Base-by-base conservation (phyloP, 768 basidiomycete genomes). In the Melanogaster broomeanus region DNA sequence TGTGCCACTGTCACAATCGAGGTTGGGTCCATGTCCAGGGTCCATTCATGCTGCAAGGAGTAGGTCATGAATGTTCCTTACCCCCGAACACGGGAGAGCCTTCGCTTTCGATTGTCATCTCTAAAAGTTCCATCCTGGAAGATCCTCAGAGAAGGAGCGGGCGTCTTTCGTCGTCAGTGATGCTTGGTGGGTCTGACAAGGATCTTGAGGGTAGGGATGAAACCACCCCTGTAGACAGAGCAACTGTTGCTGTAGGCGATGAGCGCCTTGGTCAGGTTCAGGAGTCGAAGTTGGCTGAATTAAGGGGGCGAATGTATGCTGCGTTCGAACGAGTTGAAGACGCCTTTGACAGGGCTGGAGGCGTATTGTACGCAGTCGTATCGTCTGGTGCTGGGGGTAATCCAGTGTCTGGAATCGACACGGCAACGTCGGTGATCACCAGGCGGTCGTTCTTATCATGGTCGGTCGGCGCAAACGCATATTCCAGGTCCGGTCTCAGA, bases 41-140 rank as follows among this genome's bases (percentile, higher is more conserved):
- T 6, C 77, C 73, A 7, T 68, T 70, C n/a, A 72, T 72, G 58
- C 70, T 58, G 22, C 68, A 62, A 44, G 56, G 47, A 12, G 55
- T 59, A 25, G 58, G 66, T 1, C 82, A 78, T 3, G 80, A 78
- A 31, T 79, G 68, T 38, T 90, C 87, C 59, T 83, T 83, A 2
- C 89, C 88, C n/a, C 88, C 88, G 58, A 91, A 90, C 31, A 90
- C 70, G 22, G 85, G 87, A 3, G 88, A 89, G 22, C 84, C 84
- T 48, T 84, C 80, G 8, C 72, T 62, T 31, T 73, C 68, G 50
- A 70, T 66, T 67, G 35, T 82, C 73, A 37, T 77, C 74, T 22
- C 80, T 77, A 12, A 75, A 65, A 53, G 74, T 78, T 12, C 69
- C 72, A 34, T 87, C 82, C 51, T 85, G 82, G 12, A 86, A 71